Base-by-base conservation (phyloP, 768 basidiomycete species). In the Leucocoprinus sp. region DNA sequence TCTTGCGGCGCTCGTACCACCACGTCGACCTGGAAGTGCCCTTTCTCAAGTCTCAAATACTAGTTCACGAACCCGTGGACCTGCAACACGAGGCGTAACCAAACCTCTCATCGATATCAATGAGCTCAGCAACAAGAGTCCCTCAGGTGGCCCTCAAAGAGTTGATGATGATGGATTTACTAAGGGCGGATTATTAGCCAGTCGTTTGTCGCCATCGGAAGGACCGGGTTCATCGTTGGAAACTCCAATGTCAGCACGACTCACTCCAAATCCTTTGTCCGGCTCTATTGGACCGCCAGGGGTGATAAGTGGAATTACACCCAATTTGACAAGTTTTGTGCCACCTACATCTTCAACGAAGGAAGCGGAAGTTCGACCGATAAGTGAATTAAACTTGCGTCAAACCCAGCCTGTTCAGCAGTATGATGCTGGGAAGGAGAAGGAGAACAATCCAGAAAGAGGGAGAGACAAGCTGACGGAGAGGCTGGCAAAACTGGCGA, bases 11-110 rank as follows among this genome's bases (percentile, higher is more conserved):
- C 66, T 86, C 27, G 63, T 84, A 5, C 67, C 68, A 0, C 84
- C 85, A 8, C 72, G 68, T 38, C 71, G 86, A 27, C 84, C 85
- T 12, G 83, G 81, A 14, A 84, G 80, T 51, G 70, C 81, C 14
- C 60, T 71, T 48, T 75, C 74, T 5, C 62, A 64, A 5, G 60
- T 61, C 45, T 67, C 68, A 14, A 62, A 59, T 45, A 49, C 49
- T 39, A 53, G 60, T 21, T 51, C 59, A 34, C 57, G 58, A 24
- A 63, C 51, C 14, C 45, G 51, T 9, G 50, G 50, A 43, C 36
- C 34, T 43, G 52, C 50, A 15, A 28, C 12, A n/a, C 46, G 46
- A 9, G 33, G 23, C 7, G 29, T 37, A 23, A 53, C 50, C 22
- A 75, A 75, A 46, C 75, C 75, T 4, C 63, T 77, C 8, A 75